A percentile compares a stretch with the other conserved stretches of the same genome.
Evolutionary conservation across 345 rosid genomes (phyloP).

Genomic region (Arabidopsis suecica): DNA sequence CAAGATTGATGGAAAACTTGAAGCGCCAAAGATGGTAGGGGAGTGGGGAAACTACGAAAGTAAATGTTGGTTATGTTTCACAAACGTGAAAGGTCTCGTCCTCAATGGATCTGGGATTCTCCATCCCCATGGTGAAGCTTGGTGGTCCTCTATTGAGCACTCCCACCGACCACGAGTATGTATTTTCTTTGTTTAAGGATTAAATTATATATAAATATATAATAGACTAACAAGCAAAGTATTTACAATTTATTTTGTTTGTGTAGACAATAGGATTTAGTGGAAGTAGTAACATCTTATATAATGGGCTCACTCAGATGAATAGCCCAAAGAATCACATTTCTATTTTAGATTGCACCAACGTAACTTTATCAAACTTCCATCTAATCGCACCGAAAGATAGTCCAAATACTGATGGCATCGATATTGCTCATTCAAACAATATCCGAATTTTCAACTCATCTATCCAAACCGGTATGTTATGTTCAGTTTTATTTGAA

Average conservation of each 20-base stretch:
- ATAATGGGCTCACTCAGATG: slow-evolving; percentile 36
- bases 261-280: not conserved
- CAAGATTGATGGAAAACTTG: slow-evolving; percentile 28
- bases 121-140: slow-evolving; percentile 13
- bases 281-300: slow-evolving; percentile 33
- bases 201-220: not conserved
- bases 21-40: not conserved
- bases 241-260: not conserved
- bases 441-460: slow-evolving; percentile 34
- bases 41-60: not conserved
- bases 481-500: not conserved
- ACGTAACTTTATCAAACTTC: slow-evolving; percentile 42
- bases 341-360: slow-evolving; percentile 12
- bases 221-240: not conserved
- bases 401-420: slow-evolving; percentile 61
- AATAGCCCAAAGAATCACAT: slow-evolving; percentile 48
- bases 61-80: slow-evolving; percentile 4
- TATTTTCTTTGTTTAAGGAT: not conserved
- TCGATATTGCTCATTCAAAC: slow-evolving; percentile 43
- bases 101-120: slow-evolving; percentile 23
- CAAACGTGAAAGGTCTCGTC: slow-evolving; percentile 18
- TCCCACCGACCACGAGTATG: slow-evolving; percentile 14
- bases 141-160: slow-evolving; percentile 14
- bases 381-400: slow-evolving; percentile 44
- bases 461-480: slow-evolving; percentile 49